These are phyloP conservation scores for Pisolithus marmoratus DNA, from an alignment of 768 basidiomycete species.

Conservation along the genomic window DNA sequence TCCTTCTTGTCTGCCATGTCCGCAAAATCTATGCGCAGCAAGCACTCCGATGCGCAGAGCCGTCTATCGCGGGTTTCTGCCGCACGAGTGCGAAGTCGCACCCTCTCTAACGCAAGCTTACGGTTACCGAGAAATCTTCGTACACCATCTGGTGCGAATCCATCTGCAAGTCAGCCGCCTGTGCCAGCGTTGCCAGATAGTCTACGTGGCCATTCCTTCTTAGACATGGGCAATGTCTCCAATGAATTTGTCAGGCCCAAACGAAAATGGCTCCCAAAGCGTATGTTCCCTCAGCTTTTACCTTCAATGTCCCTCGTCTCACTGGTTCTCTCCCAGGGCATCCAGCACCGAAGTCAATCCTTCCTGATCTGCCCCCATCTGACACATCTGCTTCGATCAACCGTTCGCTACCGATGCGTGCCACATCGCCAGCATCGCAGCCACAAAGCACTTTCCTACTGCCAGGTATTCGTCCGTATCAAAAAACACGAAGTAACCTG, in stretches of 20 bases:
- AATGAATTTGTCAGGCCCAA: conserved; percentile 29
- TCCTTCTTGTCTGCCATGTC: conserved; percentile 22
- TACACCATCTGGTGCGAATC: conserved; percentile 28
- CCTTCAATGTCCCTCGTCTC: background rate
- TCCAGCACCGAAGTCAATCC: conserved; percentile 9
- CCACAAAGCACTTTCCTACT: background rate
- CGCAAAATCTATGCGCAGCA: conserved; percentile 16
- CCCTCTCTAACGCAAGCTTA: conserved; percentile 62
- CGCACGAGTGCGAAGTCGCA: conserved; percentile 57
- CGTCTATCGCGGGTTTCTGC: conserved; percentile 47
- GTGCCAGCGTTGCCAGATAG: conserved; percentile 21
- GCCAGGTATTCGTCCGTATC: background rate
- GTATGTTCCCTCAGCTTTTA: background rate
- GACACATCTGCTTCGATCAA: conserved; percentile 8
- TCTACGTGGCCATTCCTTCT: conserved; percentile 22
- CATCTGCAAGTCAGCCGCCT: conserved; percentile 26
- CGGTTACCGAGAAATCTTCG: conserved; percentile 44
- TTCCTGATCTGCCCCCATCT: conserved; percentile 19
- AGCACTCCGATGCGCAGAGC: conserved; percentile 23
- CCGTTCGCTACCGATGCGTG: conserved; percentile 4
- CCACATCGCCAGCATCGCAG: background rate
- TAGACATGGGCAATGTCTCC: conserved; percentile 28
- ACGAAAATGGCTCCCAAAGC: conserved; percentile 11
- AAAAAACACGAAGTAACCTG: conserved; percentile 18
- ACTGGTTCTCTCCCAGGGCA: conserved; percentile 5